A percentile compares a stretch with the other conserved stretches of the same genome.
Conservation (phyloP, 768 basidiomycete genomes). For the Pleurotus salmoneostramineus region DNA sequence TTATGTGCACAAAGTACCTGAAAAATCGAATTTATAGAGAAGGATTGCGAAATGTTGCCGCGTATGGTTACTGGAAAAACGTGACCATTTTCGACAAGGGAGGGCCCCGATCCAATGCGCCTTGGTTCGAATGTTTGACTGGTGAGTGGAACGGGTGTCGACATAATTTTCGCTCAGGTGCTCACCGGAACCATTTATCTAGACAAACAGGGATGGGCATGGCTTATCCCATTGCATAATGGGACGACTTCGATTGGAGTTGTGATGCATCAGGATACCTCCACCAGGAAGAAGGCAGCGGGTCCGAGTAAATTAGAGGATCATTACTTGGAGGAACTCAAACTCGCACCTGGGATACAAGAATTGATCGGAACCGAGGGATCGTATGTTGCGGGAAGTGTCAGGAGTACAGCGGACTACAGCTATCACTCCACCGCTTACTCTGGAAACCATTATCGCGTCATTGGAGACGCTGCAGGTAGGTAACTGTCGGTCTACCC, state of each 20-base stretch:
- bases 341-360: slow-evolving; percentile 20
- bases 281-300: slow-evolving; percentile 28
- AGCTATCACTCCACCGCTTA: slow-evolving; percentile 14
- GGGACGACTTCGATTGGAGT: slow-evolving; percentile 60
- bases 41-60: slow-evolving; percentile 67
- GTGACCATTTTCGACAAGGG: slow-evolving; percentile 47
- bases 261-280: slow-evolving; percentile 53
- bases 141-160: too few species aligned
- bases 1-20: slow-evolving; percentile 66
- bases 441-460: slow-evolving; percentile 15
- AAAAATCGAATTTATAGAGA: slow-evolving; percentile 68
- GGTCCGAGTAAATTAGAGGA: slow-evolving; percentile 9
- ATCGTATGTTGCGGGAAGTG: neutral
- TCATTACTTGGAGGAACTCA: slow-evolving; percentile 22
- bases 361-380: slow-evolving; percentile 13
- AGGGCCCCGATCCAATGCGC: slow-evolving; percentile 49
- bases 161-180: too few species aligned
- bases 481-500: neutral
- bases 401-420: slow-evolving; percentile 14
- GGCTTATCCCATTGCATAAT: slow-evolving; percentile 69
- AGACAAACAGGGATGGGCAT: slow-evolving; percentile 73
- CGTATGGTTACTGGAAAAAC: slow-evolving; percentile 75
- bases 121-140: slow-evolving; percentile 64
- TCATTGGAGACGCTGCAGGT: slow-evolving; percentile 19
- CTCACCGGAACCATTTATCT: neutral